Evolutionary conservation across 2,329 filamentous ascomycete species (phyloP).

Genomic region (Fusarium robinianum): DNA sequence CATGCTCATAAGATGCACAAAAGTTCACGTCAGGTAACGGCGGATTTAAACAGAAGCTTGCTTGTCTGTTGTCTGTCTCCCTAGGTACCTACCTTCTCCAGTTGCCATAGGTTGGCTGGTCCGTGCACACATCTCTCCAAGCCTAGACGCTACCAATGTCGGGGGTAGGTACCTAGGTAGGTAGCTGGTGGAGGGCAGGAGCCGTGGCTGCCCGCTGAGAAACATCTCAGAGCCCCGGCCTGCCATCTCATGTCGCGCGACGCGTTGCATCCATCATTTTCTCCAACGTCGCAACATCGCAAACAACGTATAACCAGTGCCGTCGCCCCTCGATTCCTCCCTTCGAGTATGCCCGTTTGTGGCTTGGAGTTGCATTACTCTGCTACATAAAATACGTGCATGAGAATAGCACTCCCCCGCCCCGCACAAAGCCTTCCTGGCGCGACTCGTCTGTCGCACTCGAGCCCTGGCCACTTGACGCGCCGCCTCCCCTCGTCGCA

Average conservation of each 20-base stretch:
- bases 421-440: conserved; percentile 7
- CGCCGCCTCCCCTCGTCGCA: conserved; percentile 26
- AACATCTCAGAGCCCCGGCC: background rate
- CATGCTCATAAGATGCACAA: too few species aligned
- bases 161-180: background rate
- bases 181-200: background rate
- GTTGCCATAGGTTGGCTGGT: too few species aligned
- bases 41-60: too few species aligned
- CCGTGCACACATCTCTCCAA: too few species aligned
- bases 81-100: too few species aligned
- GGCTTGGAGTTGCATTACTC: conserved; percentile 6
- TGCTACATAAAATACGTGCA: conserved; percentile 11
- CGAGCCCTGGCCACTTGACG: conserved; percentile 29
- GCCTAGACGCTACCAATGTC: background rate
- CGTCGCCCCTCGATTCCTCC: conserved; percentile 8
- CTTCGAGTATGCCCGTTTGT: conserved; percentile 16
- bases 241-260: conserved; percentile 29
- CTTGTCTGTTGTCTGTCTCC: too few species aligned
- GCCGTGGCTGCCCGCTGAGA: background rate
- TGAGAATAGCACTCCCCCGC: conserved; percentile 4
- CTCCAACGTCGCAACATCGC: conserved; percentile 25
- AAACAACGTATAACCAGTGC: conserved; percentile 3
- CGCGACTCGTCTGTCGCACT: conserved; percentile 29
- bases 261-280: conserved; percentile 31
- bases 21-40: too few species aligned